Conservation (phyloP, 2,329 filamentous ascomycete species). For the Teratosphaeria destructans region DNA sequence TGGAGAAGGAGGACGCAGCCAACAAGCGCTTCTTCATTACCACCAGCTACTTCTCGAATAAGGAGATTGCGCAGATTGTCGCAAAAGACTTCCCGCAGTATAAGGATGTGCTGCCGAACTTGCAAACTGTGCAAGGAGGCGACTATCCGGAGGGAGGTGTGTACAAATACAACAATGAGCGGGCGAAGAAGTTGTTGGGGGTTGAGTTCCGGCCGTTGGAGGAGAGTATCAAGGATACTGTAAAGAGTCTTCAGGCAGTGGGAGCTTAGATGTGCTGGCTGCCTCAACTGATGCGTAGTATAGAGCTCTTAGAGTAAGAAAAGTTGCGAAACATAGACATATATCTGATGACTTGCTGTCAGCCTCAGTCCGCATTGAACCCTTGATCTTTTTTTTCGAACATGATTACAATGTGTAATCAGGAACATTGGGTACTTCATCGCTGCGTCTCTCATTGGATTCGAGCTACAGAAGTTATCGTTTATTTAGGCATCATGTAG, state of each 20-base stretch:
- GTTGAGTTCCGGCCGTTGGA: slow-evolving; percentile 50
- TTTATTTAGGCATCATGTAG: background rate
- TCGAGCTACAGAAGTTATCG: slow-evolving; percentile 1
- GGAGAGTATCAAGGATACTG: slow-evolving; percentile 50
- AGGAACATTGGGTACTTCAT: background rate
- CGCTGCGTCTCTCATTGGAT: background rate
- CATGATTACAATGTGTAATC: background rate
- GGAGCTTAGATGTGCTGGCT: slow-evolving; percentile 28
- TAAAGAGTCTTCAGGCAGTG: slow-evolving; percentile 51
- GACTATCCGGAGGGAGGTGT: slow-evolving; percentile 39
- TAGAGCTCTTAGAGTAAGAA: too few relatives aligned
- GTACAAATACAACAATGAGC: slow-evolving; percentile 47
- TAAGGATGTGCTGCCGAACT: slow-evolving; percentile 36
- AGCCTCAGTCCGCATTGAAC: too few relatives aligned
- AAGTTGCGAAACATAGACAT: too few relatives aligned
- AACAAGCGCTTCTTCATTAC: slow-evolving; percentile 57
- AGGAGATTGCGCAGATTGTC: slow-evolving; percentile 47
- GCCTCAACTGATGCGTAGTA: background rate
- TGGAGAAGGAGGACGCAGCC: slow-evolving; percentile 43
- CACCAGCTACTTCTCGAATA: slow-evolving; percentile 51
- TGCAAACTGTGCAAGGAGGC: slow-evolving; percentile 29
- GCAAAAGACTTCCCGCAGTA: slow-evolving; percentile 46
- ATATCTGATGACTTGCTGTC: too few relatives aligned
- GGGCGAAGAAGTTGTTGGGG: slow-evolving; percentile 45
- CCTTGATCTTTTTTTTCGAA: too few relatives aligned